A percentile compares a stretch with the other conserved stretches of the same genome.
phyloP scores from a whole-genome alignment of 768 basidiomycete genomes.

The Boletus edulis region DNA sequence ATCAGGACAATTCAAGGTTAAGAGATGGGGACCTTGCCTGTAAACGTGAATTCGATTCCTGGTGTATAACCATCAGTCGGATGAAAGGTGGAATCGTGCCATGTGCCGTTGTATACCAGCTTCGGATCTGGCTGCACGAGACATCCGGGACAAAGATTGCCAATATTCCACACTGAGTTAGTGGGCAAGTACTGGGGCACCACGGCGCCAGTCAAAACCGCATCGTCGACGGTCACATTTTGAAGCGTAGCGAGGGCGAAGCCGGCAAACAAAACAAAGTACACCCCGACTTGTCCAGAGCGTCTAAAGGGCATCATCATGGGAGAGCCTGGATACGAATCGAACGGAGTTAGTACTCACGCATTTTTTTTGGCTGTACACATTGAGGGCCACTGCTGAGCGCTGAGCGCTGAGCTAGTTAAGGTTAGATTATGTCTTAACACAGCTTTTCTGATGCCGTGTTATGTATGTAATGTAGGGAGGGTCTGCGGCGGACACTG shows the following conservation, averaged over 20 bases:
- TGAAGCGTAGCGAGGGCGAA: constrained; percentile 3
- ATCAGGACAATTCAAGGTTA: background rate
- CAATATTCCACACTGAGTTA: constrained; percentile 1
- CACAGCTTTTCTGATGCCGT: no score
- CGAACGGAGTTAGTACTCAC: no score
- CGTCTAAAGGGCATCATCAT: background rate
- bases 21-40: background rate
- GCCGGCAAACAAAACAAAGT: background rate
- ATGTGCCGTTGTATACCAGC: constrained; percentile 10
- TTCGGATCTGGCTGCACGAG: background rate
- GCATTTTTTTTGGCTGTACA: no score
- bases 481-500: no score
- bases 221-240: constrained; percentile 18
- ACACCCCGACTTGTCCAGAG: background rate
- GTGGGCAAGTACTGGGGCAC: constrained; percentile 9
- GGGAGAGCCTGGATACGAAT: background rate
- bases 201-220: constrained; percentile 2
- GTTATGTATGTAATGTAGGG: no score
- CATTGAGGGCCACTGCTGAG: no score
- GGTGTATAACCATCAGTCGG: background rate
- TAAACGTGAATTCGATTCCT: constrained; percentile 8
- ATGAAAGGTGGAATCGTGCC: constrained; percentile 13
- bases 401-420: no score
- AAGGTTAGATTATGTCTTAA: no score
- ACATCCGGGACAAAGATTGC: constrained; percentile 4